Percentiles rank a stretch among this genome's conserved stretches.
These are phyloP conservation scores for Puccinia coronata DNA, from an alignment of 1,284 basidiomycete genomes.

Conservation along the genomic window DNA sequence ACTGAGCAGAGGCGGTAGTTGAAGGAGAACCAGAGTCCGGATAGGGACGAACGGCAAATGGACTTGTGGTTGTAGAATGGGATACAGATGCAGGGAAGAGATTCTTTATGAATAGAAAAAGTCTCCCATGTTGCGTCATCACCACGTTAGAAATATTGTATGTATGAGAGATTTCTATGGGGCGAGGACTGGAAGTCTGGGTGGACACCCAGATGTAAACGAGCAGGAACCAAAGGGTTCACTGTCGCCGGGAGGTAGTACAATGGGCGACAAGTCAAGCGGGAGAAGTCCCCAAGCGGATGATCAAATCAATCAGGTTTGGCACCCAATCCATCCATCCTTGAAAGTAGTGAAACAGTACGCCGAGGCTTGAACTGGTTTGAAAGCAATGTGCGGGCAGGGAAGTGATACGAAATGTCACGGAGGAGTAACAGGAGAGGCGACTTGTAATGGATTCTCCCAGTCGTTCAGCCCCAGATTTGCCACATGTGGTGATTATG, in stretches of 20 bases:
- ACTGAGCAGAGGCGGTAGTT: not conserved
- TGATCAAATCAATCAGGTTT: not conserved
- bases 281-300: not conserved
- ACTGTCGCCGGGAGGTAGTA: not conserved
- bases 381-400: too few species aligned
- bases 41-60: not conserved
- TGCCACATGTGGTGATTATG: not conserved
- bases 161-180: not conserved
- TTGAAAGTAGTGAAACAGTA: too few species aligned
- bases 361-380: too few species aligned
- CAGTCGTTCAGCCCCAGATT: not conserved
- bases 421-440: not conserved
- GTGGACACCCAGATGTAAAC: not conserved
- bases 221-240: not conserved
- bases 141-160: not conserved
- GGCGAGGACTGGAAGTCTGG: not conserved
- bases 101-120: not conserved
- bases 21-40: not conserved
- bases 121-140: not conserved
- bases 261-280: not conserved
- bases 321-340: too few species aligned
- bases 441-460: not conserved
- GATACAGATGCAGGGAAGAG: not conserved
- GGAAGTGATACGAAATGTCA: too few species aligned
- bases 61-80: not conserved